A percentile compares a stretch with the other conserved stretches of the same genome.
phyloP scores from a whole-genome alignment of 2,329 filamentous ascomycete species.

The Fusarium nematophilum region DNA sequence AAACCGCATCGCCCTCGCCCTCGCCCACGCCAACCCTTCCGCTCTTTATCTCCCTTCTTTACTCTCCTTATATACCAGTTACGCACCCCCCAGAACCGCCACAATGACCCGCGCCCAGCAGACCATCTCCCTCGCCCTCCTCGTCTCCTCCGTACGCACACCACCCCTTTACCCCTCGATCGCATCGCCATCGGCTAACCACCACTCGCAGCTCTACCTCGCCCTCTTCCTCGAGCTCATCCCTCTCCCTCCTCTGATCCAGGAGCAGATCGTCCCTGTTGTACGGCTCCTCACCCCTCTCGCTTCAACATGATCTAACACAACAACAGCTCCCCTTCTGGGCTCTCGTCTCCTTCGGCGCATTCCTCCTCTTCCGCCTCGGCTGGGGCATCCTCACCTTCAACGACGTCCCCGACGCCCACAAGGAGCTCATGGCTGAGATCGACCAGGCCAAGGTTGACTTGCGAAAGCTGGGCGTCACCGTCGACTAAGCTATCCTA shows the following conservation, averaged over 20 bases:
- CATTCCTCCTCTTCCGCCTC: constrained; percentile 90
- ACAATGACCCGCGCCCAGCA: constrained; percentile 95
- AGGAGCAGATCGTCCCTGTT: constrained; percentile 87
- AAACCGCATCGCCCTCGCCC: constrained; percentile 2
- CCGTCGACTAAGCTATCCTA: constrained; percentile 73
- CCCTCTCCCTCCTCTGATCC: constrained; percentile 80
- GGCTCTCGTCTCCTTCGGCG: constrained; percentile 89
- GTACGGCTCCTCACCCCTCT: constrained; percentile 64
- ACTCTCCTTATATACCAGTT: neutral
- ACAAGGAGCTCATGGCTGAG: constrained; percentile 88
- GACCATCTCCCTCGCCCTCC: constrained; percentile 86
- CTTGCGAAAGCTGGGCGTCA: constrained; percentile 78
- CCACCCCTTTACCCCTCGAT: neutral
- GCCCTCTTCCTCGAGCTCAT: constrained; percentile 86
- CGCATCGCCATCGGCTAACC: constrained; percentile 27
- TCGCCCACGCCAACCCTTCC: constrained; percentile 2
- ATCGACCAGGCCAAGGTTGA: constrained; percentile 82
- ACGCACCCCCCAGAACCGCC: constrained; percentile 34
- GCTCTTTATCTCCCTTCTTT: constrained; percentile 8
- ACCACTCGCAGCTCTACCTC: constrained; percentile 81
- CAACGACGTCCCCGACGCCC: constrained; percentile 92
- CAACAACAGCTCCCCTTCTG: constrained; percentile 84
- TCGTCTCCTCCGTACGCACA: constrained; percentile 83
- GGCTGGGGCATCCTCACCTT: constrained; percentile 95
- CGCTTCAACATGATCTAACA: neutral